These are phyloP conservation scores for Handroanthus guayacan DNA, from an alignment of 257 asterid species.

Conservation along the genomic window DNA sequence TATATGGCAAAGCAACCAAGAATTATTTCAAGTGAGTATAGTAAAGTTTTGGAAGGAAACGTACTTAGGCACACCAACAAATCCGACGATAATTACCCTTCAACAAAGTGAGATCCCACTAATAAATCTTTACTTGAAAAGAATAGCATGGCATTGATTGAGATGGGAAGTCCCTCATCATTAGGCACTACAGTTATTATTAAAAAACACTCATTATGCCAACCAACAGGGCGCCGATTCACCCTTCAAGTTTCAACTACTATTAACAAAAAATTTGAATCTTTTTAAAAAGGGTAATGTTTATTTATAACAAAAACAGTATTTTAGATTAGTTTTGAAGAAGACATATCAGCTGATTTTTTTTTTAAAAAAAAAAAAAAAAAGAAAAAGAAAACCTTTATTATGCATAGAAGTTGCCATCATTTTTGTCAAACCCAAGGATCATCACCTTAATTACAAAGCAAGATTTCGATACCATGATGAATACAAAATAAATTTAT, in stretches of 20 bases:
- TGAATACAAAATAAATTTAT: too few relatives aligned
- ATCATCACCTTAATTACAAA: background rate
- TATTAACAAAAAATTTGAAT: background rate
- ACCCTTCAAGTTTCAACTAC: background rate
- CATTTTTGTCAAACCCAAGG: background rate
- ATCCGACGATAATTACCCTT: background rate
- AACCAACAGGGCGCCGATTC: background rate
- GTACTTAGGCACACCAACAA: background rate
- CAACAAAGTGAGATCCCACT: constrained; percentile 19
- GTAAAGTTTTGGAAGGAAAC: background rate
- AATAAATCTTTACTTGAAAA: background rate
- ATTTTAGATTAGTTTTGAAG: background rate
- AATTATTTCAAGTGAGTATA: background rate
- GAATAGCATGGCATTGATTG: background rate
- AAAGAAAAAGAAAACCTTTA: background rate
- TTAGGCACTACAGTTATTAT: too few relatives aligned
- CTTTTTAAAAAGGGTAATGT: background rate
- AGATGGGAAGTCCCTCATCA: too few relatives aligned
- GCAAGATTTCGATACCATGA: background rate
- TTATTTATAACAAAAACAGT: background rate
- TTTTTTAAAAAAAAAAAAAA: background rate
- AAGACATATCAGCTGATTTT: background rate
- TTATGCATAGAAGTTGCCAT: background rate
- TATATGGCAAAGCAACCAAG: constrained; percentile 9
- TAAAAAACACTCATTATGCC: background rate